These are phyloP conservation scores for Neophaeococcomyces mojaviensis DNA, from an alignment of 2,329 filamentous ascomycete species.

Conservation along the genomic window DNA sequence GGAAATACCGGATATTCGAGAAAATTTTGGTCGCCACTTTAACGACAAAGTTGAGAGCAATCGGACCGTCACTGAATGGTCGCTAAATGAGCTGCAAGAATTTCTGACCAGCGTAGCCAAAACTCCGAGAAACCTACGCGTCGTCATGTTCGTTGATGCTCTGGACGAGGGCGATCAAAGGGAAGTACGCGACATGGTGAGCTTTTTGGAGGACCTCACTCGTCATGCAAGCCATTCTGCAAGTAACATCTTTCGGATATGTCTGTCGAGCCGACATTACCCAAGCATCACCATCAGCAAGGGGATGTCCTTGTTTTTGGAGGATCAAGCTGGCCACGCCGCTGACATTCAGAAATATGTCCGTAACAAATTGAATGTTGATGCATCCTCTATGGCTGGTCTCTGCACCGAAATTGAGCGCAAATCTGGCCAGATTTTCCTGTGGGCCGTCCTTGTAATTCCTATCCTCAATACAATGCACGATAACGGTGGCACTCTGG, in stretches of 20 bases:
- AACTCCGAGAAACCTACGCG: conserved; percentile 8
- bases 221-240: conserved; percentile 11
- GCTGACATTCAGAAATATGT: conserved; percentile 32
- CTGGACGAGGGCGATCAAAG: conserved; percentile 40
- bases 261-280: too few species aligned
- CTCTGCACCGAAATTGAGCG: too few species aligned
- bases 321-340: conserved; percentile 29
- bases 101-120: conserved; percentile 19
- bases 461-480: conserved; percentile 35
- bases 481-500: conserved; percentile 14
- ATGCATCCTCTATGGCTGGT: too few species aligned
- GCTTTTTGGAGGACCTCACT: conserved; percentile 29
- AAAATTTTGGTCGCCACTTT: neutral
- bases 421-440: conserved; percentile 32
- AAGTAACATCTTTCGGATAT: conserved; percentile 27
- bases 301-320: conserved; percentile 27
- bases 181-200: conserved; percentile 32
- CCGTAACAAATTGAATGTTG: neutral
- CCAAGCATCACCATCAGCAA: conserved; percentile 31
- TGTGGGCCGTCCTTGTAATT: conserved; percentile 38
- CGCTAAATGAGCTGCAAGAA: conserved; percentile 5
- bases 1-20: conserved; percentile 17
- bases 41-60: neutral
- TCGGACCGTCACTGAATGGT: conserved; percentile 7
- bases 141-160: conserved; percentile 33